phyloP scores from a whole-genome alignment of 306 rosid genomes.

The Acacia acuminata region DNA sequence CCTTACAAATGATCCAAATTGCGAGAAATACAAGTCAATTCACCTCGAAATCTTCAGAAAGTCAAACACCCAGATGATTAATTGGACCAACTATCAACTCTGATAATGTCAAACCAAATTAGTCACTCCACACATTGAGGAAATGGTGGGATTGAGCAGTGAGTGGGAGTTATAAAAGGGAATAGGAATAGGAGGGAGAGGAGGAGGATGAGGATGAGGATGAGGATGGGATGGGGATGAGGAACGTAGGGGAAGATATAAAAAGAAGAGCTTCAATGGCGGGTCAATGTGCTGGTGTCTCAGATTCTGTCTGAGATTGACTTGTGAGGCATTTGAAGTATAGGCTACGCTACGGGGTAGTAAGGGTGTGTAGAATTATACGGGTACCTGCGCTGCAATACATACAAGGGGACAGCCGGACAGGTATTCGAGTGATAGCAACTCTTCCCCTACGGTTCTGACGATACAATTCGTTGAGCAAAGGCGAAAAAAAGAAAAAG shows the following conservation, averaged over 20 bases:
- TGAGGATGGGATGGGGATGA: no score
- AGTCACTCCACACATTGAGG: background rate
- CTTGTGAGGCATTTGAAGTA: conserved; percentile 65
- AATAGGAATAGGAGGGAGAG: background rate
- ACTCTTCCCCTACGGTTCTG: conserved; percentile 32
- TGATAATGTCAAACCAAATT: conserved; percentile 13
- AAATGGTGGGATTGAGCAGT: background rate
- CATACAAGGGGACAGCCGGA: background rate
- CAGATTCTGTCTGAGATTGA: conserved; percentile 44
- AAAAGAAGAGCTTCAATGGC: conserved; percentile 58
- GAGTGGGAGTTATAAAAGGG: background rate
- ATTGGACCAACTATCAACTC: background rate
- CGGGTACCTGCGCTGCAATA: conserved; percentile 2
- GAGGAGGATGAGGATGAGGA: background rate
- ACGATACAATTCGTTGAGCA: conserved; percentile 40
- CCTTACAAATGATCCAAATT: conserved; percentile 17
- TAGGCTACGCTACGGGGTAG: conserved; percentile 38
- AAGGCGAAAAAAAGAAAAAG: background rate
- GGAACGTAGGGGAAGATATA: background rate
- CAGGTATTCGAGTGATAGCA: background rate
- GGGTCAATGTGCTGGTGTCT: conserved; percentile 45
- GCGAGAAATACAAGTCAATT: conserved; percentile 26
- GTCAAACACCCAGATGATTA: conserved; percentile 8
- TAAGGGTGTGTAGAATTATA: conserved; percentile 37
- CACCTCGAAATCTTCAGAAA: conserved; percentile 6